A percentile compares a stretch with the other conserved stretches of the same genome.
Evolutionary conservation across 2,329 filamentous ascomycete species (phyloP).

Genomic region (Xylaria sp.): DNA sequence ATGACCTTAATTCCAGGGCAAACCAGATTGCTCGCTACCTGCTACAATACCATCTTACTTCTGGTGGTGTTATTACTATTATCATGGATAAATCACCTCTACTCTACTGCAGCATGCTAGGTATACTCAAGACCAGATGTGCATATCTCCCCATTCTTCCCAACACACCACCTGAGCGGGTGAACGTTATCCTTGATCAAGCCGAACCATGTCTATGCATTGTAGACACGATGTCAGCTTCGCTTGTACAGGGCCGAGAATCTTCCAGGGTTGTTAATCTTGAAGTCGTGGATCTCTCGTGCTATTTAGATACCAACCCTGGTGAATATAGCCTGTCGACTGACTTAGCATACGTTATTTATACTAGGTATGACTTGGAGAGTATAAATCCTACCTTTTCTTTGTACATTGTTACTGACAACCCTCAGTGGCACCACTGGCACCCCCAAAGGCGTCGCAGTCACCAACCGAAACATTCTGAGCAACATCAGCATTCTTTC

Average conservation of each 20-base stretch:
- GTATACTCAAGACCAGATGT: constrained; percentile 77
- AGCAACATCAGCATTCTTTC: constrained; percentile 78
- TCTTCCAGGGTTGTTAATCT: constrained; percentile 52
- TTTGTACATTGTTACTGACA: not conserved
- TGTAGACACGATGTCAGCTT: constrained; percentile 50
- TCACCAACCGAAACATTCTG: constrained; percentile 79
- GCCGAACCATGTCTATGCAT: constrained; percentile 63
- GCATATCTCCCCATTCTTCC: constrained; percentile 85
- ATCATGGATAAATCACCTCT: constrained; percentile 80
- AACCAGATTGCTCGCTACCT: constrained; percentile 73
- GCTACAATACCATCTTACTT: constrained; percentile 55
- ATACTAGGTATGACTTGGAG: constrained; percentile 64
- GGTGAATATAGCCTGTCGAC: constrained; percentile 55
- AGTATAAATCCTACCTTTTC: not conserved
- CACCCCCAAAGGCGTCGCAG: constrained; percentile 79
- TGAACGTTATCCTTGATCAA: constrained; percentile 71
- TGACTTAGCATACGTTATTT: constrained; percentile 79
- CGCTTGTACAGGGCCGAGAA: constrained; percentile 31
- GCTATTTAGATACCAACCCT: constrained; percentile 53
- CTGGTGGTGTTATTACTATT: constrained; percentile 74
- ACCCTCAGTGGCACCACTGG: constrained; percentile 76
- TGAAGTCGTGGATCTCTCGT: constrained; percentile 43
- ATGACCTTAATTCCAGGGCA: constrained; percentile 69
- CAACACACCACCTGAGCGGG: constrained; percentile 71
- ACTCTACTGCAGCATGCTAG: constrained; percentile 80